phyloP scores from a whole-genome alignment of 768 basidiomycete genomes.

The Mycena metata region DNA sequence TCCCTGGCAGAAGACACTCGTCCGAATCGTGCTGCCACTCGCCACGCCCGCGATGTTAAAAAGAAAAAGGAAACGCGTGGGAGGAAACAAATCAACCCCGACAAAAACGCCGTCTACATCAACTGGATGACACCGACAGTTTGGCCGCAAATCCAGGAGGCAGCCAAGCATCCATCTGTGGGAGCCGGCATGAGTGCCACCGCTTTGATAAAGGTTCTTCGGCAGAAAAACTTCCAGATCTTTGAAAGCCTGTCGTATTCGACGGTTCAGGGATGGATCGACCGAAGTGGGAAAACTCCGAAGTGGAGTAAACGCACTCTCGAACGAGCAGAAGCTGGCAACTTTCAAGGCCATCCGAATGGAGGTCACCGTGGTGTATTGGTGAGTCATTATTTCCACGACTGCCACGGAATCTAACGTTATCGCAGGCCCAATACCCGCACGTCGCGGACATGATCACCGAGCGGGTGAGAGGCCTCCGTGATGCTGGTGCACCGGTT shows the following conservation, averaged over 20 bases:
- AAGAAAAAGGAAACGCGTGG: slow-evolving; percentile 8
- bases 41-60: background rate
- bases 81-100: background rate
- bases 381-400: slow-evolving; percentile 19
- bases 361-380: slow-evolving; percentile 30
- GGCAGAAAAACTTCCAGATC: background rate
- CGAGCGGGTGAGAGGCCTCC: background rate
- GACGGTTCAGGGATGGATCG: slow-evolving; percentile 10
- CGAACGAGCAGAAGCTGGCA: slow-evolving; percentile 11
- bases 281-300: slow-evolving; percentile 1
- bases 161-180: slow-evolving; percentile 4
- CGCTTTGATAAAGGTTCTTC: background rate
- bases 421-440: slow-evolving; percentile 3
- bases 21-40: slow-evolving; percentile 1
- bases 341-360: slow-evolving; percentile 32
- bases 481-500: slow-evolving; percentile 1
- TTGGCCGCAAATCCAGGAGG: slow-evolving; percentile 1
- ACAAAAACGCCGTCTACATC: slow-evolving; percentile 2
- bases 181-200: background rate
- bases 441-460: slow-evolving; percentile 9
- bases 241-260: background rate
- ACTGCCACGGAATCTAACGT: background rate
- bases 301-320: background rate
- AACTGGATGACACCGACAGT: slow-evolving; percentile 13
- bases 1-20: slow-evolving; percentile 4